A percentile compares a stretch with the other conserved stretches of the same genome.
Conservation (phyloP, 352 stramenopile species). For the Peronosclerospora sorghi region DNA sequence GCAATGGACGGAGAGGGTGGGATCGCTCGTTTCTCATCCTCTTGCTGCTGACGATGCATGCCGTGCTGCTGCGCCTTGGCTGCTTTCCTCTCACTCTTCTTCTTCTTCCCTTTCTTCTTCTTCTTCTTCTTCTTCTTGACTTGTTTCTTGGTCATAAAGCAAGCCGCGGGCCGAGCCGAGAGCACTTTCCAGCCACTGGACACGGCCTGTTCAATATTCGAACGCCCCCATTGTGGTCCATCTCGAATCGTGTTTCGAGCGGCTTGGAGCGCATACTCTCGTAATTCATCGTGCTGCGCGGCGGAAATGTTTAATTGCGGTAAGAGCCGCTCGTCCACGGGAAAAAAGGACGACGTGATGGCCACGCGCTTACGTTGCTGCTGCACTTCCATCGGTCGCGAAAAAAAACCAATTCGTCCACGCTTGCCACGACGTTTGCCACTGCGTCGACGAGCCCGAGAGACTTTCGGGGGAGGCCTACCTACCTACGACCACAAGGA, state of each 20-base stretch:
- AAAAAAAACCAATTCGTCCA: not conserved
- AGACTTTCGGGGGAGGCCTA: not conserved
- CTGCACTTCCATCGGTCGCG: slow-evolving; percentile 21
- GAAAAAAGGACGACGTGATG: slow-evolving; percentile 39
- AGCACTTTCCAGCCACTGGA: slow-evolving; percentile 47
- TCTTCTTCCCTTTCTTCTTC: slow-evolving; percentile 14
- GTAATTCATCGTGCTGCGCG: slow-evolving; percentile 53
- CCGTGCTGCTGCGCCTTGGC: not conserved
- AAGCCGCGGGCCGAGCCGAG: slow-evolving; percentile 27
- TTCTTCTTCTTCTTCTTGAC: slow-evolving; percentile 23
- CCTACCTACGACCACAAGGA: not conserved
- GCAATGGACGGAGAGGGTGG: slow-evolving; percentile 12
- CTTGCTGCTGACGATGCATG: slow-evolving; percentile 1
- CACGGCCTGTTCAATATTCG: slow-evolving; percentile 36
- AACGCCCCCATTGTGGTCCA: slow-evolving; percentile 49
- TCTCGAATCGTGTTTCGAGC: slow-evolving; percentile 41
- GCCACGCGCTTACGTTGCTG: slow-evolving; percentile 23
- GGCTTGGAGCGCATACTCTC: slow-evolving; percentile 39
- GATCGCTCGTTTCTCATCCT: slow-evolving; percentile 12
- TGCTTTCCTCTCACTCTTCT: slow-evolving; percentile 4
- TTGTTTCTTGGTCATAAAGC: slow-evolving; percentile 47
- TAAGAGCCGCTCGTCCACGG: slow-evolving; percentile 35
- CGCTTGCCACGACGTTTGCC: not conserved
- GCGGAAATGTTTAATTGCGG: slow-evolving; percentile 36
- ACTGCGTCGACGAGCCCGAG: not conserved